Conservation (phyloP, 2,329 filamentous ascomycete species). For the Pseudopyrenochaeta lycopersici region DNA sequence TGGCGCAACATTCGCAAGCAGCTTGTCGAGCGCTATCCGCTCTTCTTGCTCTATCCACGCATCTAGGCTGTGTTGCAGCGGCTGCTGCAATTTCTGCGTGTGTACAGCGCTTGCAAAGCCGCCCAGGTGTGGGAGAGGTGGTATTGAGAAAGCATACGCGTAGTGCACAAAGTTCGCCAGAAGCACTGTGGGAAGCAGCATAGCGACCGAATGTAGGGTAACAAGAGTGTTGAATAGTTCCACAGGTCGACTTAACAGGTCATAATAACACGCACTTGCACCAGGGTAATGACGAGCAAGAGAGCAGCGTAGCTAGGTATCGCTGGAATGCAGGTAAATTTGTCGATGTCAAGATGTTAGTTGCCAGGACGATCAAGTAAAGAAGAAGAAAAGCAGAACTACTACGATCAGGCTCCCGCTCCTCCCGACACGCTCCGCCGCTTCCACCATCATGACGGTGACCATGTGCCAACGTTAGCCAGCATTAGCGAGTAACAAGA, state of each 20-base stretch:
- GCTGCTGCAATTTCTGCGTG: constrained; percentile 32
- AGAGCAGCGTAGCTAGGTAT: not conserved
- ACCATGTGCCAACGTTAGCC: constrained; percentile 15
- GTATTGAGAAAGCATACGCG: constrained; percentile 42
- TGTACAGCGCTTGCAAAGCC: constrained; percentile 26
- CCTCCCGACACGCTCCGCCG: constrained; percentile 4
- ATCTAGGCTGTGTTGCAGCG: constrained; percentile 40
- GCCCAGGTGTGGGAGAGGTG: constrained; percentile 22
- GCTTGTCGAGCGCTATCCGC: constrained; percentile 44
- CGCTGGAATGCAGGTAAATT: not conserved
- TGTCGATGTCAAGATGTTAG: not conserved
- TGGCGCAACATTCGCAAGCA: constrained; percentile 55
- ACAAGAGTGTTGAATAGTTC: not conserved
- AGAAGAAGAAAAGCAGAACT: constrained; percentile 2
- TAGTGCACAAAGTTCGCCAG: constrained; percentile 17
- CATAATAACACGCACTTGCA: not conserved
- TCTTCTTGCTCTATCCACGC: constrained; percentile 50
- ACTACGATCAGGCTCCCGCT: constrained; percentile 1
- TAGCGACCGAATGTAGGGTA: constrained; percentile 3
- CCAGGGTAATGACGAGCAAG: not conserved
- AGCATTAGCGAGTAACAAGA: constrained; percentile 12
- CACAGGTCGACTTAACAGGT: not conserved
- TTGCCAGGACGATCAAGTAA: constrained; percentile 7
- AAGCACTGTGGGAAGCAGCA: constrained; percentile 13
- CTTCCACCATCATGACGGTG: not conserved